Base-by-base conservation (phyloP, 2,329 filamentous ascomycete genomes). In the Aspergillus clavatus region DNA sequence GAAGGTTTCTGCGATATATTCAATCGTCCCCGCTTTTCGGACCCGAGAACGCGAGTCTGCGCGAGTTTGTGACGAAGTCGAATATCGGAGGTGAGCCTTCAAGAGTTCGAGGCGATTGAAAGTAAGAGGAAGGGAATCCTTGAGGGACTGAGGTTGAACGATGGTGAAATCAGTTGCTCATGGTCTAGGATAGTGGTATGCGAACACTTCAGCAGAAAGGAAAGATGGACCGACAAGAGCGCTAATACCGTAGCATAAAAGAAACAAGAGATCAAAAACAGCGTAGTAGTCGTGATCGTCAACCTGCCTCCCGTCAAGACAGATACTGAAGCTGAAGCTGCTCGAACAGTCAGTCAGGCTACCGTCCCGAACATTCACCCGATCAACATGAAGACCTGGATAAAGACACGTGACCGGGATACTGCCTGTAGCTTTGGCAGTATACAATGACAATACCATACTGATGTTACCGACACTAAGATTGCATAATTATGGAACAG, bases 381-480 rank as follows among this genome's bases (percentile, higher is more conserved):
- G 50, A 42, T 41, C 43, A 36, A 37, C 42, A 29, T 27, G 27
- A 21, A 29, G 31, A 49, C 46, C 43, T 46, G 40, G 36, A 41
- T 21, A 5, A 1, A 28, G 46, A 48, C 53, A 55, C 47, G 21
- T 55, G 53, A 54, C 37, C 22, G 42, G 16, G 11, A 43, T 42
- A 35, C 14, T 33, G n/a, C n/a, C n/a, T n/a, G n/a, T n/a, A n/a
- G n/a, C n/a, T n/a, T n/a, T n/a, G n/a, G n/a, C n/a, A n/a, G 8
- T 24, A 24, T 8, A 24, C 23, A 5, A 4, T 24, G 23, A 24
- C 23, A 24, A 24, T 24, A 24, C 23, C 4, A 24, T 24, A 24
- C 23, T 12, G 16, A 24, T 10, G 16, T 21, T 11, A 35, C 18
- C 5, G 0, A 21, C 19, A 8, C 7, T 18, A 11, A 19, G 18